Base-by-base conservation (phyloP, 176 grass and related monocot species). In the Rhynchospora tenuis region DNA sequence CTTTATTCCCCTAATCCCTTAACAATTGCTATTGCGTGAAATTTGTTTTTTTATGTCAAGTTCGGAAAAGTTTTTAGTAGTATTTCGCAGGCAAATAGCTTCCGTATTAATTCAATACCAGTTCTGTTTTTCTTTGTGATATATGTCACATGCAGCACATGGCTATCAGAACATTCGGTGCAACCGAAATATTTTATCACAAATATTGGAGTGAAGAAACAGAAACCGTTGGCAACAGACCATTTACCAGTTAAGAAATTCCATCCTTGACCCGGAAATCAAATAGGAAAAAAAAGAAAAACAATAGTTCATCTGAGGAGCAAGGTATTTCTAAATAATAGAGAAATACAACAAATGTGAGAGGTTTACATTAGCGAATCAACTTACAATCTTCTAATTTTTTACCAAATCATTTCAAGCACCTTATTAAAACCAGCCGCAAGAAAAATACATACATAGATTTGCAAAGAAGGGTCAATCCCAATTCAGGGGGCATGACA, bases 401-500 rank as follows among this genome's bases (percentile, higher is more conserved):
- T 63, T 42, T 54, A 44, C 27, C 57, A 63, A 47, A 50, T 10
- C 46, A 50, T 50, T 48, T 48, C 22, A 45, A 80, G 54, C 59
- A 63, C 59, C 27, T 63, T 45, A 59, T 81, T 46, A 6, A 20
- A 63, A 61, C 13, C 38, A 43, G 54, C 78, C 28, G 26, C 78
- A 58, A 61, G 31, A 62, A 16, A 69, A 24, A 65, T 81, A 81
- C 79, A 81, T 82, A 67, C 58, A 67, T 82, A 50, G 23, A 82
- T 48, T 64, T 45, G 29, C 4, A 47, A 82, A 50, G 23, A 50
- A 67, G 46, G 43, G 20, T 28, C 61, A 45, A 9, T 38, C 80
- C 62, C 59, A 31, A 67, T 60, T 89, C 28, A 64, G 69, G 84
- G 86, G 83, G 83, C 79, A 71, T 68, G 84, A 84, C 75, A 85